A percentile compares a stretch with the other conserved stretches of the same genome.
phyloP scores from a whole-genome alignment of 768 basidiomycete genomes.

The Boletus fagicola region DNA sequence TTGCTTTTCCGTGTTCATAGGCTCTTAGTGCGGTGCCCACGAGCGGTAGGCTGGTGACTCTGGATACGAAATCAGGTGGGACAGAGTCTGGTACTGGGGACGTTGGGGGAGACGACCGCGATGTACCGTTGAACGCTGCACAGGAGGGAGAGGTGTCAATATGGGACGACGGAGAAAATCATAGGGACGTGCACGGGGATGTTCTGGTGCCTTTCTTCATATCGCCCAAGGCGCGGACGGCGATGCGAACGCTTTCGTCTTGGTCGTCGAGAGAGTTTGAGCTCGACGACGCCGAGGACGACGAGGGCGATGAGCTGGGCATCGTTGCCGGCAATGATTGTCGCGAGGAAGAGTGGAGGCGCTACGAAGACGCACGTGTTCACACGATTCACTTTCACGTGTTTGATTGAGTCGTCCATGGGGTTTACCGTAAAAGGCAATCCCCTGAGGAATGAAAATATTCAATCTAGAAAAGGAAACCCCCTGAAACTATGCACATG shows the following conservation, averaged over 20 bases:
- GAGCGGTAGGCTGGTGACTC: slow-evolving; percentile 69
- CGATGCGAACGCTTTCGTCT: slow-evolving; percentile 78
- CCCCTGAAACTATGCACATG: neutral
- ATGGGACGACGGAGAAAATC: neutral
- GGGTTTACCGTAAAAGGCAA: slow-evolving; percentile 7
- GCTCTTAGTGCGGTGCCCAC: slow-evolving; percentile 69
- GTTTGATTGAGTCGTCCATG: slow-evolving; percentile 4
- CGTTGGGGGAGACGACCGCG: slow-evolving; percentile 13
- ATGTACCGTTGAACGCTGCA: slow-evolving; percentile 9
- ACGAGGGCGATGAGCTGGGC: slow-evolving; percentile 10
- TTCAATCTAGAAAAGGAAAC: slow-evolving; percentile 6
- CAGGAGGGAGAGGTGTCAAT: slow-evolving; percentile 1
- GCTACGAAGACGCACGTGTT: slow-evolving; percentile 15
- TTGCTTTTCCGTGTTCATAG: slow-evolving; percentile 82
- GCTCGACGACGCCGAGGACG: slow-evolving; percentile 12
- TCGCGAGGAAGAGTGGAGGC: neutral
- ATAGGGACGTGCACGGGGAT: slow-evolving; percentile 15
- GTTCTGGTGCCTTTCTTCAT: slow-evolving; percentile 56
- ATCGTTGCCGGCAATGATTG: slow-evolving; percentile 10
- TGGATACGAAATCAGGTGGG: slow-evolving; percentile 41
- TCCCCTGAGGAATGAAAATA: neutral
- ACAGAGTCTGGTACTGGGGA: slow-evolving; percentile 14
- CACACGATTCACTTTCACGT: slow-evolving; percentile 23
- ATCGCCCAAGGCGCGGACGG: slow-evolving; percentile 71
- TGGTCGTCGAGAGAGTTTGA: slow-evolving; percentile 43